Evolutionary conservation across 495 filamentous ascomycete species (phyloP), one percentile per base, ranked within the genome.

Genomic region (Neurospora sp.): DNA sequence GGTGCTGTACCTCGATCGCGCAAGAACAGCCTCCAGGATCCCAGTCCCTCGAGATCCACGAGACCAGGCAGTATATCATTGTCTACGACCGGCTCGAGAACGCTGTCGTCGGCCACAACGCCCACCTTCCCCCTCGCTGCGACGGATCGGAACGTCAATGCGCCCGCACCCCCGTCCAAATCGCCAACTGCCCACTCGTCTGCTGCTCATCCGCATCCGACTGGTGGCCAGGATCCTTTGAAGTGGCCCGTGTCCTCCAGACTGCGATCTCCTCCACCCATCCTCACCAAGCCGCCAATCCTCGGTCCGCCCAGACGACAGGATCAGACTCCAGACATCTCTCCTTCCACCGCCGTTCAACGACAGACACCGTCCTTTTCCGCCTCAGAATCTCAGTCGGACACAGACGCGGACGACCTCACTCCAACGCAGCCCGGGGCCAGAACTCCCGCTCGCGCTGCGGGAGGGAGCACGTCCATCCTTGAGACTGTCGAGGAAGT

Each of bases 401-500:
- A 87, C 69, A 82, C 80, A 71, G 88, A 89, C 70, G 77, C 80
- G 74, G 89, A 92, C 75, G 90, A 91, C 40, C 54, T 62, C 54
- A 77, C 78, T 69, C 75, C 83, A 69, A 74, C 85, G 16, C 80
- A 83, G 62, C 81, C 87, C 20, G 90, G 89, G 69, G 89, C 90
- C 82, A 84, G 85, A 78, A 91, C 90, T 44, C 89, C 90, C 20
- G 88, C 85, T 70, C 90, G 94, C 78, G 90, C 88, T 35, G 84
- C 84, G 66, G 91, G 89, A 77, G 91, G 90, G 71, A 88, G 86
- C 74, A 86, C 87, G 27, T 89, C 92, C 20, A 89, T 89, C 54
- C 84, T 99, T 71, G 96, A 97, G 81, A 99, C 96, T 0, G 96
- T 99, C 39, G 91, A 97, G 79, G 96, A 99, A 84, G 90, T 90